Conservation (phyloP, 2,329 filamentous ascomycete species). For the Fusarium burgessii region DNA sequence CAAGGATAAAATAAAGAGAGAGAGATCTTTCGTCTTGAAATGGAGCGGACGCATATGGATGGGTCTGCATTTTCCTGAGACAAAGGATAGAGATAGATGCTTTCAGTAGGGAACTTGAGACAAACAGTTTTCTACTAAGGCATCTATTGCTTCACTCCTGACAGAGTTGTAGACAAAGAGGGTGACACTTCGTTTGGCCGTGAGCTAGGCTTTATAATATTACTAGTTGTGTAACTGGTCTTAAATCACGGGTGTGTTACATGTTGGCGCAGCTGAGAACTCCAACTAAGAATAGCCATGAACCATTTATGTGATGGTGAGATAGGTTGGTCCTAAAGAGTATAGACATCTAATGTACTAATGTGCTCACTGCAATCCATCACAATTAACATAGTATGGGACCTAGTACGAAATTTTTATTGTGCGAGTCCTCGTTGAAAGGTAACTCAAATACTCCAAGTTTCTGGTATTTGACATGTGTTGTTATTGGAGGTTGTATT, state of each 20-base stretch:
- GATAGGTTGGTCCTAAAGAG: background rate
- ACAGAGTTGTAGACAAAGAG: background rate
- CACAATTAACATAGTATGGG: background rate
- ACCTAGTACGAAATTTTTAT: background rate
- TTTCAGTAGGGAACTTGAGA: conserved; percentile 5
- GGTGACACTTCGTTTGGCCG: background rate
- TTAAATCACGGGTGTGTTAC: background rate
- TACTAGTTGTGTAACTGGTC: background rate
- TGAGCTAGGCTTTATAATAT: background rate
- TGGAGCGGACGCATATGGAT: conserved; percentile 10
- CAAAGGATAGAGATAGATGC: conserved; percentile 5
- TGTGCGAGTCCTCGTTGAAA: background rate
- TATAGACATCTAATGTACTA: background rate
- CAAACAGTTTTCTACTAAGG: background rate
- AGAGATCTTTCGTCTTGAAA: conserved; percentile 12
- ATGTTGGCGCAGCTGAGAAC: background rate
- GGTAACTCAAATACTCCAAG: background rate
- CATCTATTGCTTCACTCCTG: background rate
- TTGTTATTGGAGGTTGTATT: background rate
- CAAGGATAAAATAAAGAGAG: conserved; percentile 3
- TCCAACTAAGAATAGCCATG: background rate
- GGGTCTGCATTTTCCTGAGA: conserved; percentile 3
- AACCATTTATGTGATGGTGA: background rate
- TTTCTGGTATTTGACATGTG: background rate
- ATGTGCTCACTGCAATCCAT: background rate